Conservation (phyloP, 345 rosid genomes). For the Corchorus capsularis region DNA sequence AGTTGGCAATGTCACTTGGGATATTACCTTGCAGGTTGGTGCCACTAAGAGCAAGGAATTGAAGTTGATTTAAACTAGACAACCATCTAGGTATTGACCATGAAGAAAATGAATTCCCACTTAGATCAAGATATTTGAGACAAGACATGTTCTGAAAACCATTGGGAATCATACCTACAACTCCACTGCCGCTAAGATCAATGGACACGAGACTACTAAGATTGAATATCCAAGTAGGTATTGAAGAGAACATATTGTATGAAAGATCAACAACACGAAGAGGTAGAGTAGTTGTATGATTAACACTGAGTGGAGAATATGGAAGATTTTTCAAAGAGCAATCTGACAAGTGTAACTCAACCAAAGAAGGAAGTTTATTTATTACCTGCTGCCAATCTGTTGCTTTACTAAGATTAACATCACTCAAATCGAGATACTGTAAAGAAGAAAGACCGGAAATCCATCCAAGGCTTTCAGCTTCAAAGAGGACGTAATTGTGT, state of each 20-base stretch:
- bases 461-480: conserved; percentile 23
- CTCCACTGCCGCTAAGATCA: background rate
- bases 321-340: background rate
- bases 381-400: conserved; percentile 1
- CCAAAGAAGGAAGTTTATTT: conserved; percentile 23
- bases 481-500: background rate
- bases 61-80: conserved; percentile 2
- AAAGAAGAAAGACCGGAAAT: conserved; percentile 21
- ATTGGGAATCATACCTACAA: background rate
- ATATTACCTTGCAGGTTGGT: conserved; percentile 21
- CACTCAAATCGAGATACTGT: conserved; percentile 21
- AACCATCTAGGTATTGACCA: conserved; percentile 20
- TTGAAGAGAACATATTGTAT: background rate
- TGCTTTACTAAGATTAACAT: background rate
- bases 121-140: conserved; percentile 16
- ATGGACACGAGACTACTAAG: conserved; percentile 11
- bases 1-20: background rate
- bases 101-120: background rate
- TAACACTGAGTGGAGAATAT: background rate
- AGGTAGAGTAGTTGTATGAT: conserved; percentile 25
- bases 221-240: conserved; percentile 20
- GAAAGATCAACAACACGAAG: no score
- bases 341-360: background rate
- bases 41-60: background rate
- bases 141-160: conserved; percentile 18